A percentile compares a stretch with the other conserved stretches of the same genome.
Evolutionary conservation across 2,329 filamentous ascomycete genomes (phyloP).

Genomic region (Colletotrichum lupini): DNA sequence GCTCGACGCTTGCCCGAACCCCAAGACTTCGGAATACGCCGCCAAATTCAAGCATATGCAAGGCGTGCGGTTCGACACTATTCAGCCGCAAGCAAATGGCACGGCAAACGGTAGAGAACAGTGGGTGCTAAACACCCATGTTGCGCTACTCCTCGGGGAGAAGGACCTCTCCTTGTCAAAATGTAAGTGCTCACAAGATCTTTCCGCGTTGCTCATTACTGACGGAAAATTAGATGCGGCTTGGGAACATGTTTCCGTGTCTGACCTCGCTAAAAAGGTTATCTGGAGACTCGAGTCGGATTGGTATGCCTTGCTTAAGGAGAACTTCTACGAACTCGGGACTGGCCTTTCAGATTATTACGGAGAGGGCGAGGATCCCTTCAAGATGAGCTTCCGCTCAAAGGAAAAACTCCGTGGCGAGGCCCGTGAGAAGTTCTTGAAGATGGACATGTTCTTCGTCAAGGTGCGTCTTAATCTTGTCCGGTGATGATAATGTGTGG

Average conservation of each 20-base stretch:
- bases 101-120: conserved; percentile 70
- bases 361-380: conserved; percentile 55
- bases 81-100: conserved; percentile 63
- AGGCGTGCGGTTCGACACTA: conserved; percentile 73
- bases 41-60: conserved; percentile 66
- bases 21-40: conserved; percentile 62
- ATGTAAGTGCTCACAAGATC: conserved; percentile 57
- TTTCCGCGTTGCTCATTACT: not conserved
- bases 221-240: conserved; percentile 58
- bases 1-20: conserved; percentile 65
- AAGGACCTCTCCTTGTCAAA: conserved; percentile 70
- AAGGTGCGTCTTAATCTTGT: conserved; percentile 59
- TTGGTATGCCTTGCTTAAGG: conserved; percentile 64
- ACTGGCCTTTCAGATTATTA: conserved; percentile 65
- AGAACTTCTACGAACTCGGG: conserved; percentile 63
- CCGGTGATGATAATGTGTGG: not conserved
- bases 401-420: conserved; percentile 60
- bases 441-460: conserved; percentile 74
- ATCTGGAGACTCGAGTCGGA: conserved; percentile 70
- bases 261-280: conserved; percentile 64
- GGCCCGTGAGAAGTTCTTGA: conserved; percentile 64
- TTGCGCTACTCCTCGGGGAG: conserved; percentile 71
- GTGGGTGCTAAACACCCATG: conserved; percentile 74
- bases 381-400: conserved; percentile 53
- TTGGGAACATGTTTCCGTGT: conserved; percentile 67